These are phyloP conservation scores for Aphanocladium album DNA, from an alignment of 2,329 filamentous ascomycete species.

Conservation along the genomic window DNA sequence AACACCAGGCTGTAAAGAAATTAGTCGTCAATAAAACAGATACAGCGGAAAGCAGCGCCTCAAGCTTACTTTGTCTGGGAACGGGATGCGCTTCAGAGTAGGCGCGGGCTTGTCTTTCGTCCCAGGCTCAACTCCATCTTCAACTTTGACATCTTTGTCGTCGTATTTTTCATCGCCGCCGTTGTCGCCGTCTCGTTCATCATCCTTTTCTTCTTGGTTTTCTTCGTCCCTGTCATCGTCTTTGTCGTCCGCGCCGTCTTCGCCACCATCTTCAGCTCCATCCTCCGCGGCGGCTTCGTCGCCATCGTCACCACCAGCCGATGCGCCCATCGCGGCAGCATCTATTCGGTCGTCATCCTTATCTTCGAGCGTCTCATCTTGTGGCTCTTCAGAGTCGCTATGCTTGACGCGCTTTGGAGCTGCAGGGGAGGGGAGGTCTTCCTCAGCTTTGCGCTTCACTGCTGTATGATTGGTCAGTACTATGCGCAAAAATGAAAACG, in stretches of 20 bases:
- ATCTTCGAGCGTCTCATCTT: neutral
- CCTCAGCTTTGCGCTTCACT: slow-evolving; percentile 68
- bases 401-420: slow-evolving; percentile 63
- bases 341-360: slow-evolving; percentile 1
- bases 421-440: slow-evolving; percentile 57
- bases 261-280: slow-evolving; percentile 1
- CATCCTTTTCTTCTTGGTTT: neutral
- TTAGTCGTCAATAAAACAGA: slow-evolving; percentile 7
- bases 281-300: neutral
- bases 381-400: slow-evolving; percentile 27
- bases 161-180: neutral
- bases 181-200: neutral
- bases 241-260: neutral
- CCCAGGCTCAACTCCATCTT: slow-evolving; percentile 11
- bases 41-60: neutral
- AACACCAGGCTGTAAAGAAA: slow-evolving; percentile 63
- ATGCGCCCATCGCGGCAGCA: neutral
- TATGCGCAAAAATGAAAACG: neutral
- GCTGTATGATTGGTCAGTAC: slow-evolving; percentile 28
- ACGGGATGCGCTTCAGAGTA: slow-evolving; percentile 64
- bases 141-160: slow-evolving; percentile 2
- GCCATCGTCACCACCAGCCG: neutral
- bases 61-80: slow-evolving; percentile 72
- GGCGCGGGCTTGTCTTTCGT: slow-evolving; percentile 40
- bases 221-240: slow-evolving; percentile 6